These are phyloP conservation scores for Arachnomyces sp. DNA, from an alignment of 2,329 filamentous ascomycete species.

Conservation along the genomic window DNA sequence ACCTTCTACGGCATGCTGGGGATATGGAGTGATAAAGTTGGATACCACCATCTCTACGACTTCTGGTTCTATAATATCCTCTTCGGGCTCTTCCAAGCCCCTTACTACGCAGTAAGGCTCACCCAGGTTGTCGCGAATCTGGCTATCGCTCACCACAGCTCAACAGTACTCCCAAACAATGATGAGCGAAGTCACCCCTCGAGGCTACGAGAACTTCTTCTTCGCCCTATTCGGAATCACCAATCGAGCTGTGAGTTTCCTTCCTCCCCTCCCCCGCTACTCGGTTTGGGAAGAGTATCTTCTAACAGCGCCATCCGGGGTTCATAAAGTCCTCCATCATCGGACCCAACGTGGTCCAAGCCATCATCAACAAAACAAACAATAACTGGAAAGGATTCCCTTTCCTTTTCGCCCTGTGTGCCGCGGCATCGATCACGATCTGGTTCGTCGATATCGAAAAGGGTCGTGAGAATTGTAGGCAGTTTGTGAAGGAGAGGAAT, in stretches of 20 bases:
- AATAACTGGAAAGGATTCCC: constrained; percentile 41
- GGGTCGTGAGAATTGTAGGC: constrained; percentile 31
- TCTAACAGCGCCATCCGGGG: no score
- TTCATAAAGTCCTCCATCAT: constrained; percentile 41
- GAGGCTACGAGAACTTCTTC: constrained; percentile 39
- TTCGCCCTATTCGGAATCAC: constrained; percentile 39
- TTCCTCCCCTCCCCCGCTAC: no score
- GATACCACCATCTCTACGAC: constrained; percentile 33
- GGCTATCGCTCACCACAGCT: neutral
- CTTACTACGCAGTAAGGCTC: constrained; percentile 31
- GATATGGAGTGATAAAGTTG: constrained; percentile 31
- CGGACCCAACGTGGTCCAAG: constrained; percentile 37
- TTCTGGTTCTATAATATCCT: constrained; percentile 39
- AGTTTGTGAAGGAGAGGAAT: constrained; percentile 30
- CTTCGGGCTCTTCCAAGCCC: constrained; percentile 37
- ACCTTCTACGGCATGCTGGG: constrained; percentile 38
- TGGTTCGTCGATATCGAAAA: constrained; percentile 36
- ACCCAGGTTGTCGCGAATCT: neutral
- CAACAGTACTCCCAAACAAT: constrained; percentile 36
- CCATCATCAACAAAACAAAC: constrained; percentile 35
- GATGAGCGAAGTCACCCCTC: constrained; percentile 38
- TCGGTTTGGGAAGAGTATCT: no score
- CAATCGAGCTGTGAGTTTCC: constrained; percentile 29
- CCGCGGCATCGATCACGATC: constrained; percentile 31
- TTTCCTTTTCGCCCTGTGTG: constrained; percentile 34